A percentile compares a stretch with the other conserved stretches of the same genome.
These are phyloP conservation scores for Coemansia sp. DNA, from an alignment of 192 early-diverging fungal species.

Conservation along the genomic window DNA sequence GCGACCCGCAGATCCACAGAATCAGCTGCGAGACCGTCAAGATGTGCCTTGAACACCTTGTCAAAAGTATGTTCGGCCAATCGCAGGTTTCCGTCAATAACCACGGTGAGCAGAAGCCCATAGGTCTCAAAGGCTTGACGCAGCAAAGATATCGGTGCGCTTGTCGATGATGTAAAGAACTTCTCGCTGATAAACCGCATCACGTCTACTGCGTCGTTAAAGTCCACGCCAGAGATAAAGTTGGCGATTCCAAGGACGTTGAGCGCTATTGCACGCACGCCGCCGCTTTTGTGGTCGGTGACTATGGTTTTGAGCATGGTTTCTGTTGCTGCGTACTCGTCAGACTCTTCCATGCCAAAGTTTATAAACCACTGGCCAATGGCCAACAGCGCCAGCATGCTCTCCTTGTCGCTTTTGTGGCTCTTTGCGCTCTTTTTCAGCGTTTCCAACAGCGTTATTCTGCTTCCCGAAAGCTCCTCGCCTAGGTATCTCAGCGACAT, in stretches of 20 bases:
- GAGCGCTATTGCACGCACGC: slow-evolving; percentile 25
- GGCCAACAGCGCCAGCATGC: slow-evolving; percentile 26
- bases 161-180: slow-evolving; percentile 5
- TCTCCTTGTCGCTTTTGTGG: slow-evolving; percentile 30
- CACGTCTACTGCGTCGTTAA: slow-evolving; percentile 29
- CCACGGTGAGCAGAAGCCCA: slow-evolving; percentile 37
- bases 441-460: slow-evolving; percentile 58
- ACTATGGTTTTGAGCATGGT: slow-evolving; percentile 17
- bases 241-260: slow-evolving; percentile 33
- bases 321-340: slow-evolving; percentile 16
- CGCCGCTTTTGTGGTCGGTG: slow-evolving; percentile 10
- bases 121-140: slow-evolving; percentile 34
- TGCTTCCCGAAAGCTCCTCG: slow-evolving; percentile 53
- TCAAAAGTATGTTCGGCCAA: slow-evolving; percentile 41
- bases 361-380: slow-evolving; percentile 45
- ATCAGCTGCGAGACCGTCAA: slow-evolving; percentile 58
- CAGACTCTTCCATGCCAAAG: slow-evolving; percentile 34
- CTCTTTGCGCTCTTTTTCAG: slow-evolving; percentile 55
- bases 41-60: slow-evolving; percentile 36
- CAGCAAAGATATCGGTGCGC: slow-evolving; percentile 1
- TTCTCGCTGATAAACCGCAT: slow-evolving; percentile 13
- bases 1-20: slow-evolving; percentile 66
- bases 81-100: slow-evolving; percentile 12
- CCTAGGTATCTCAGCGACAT: slow-evolving; percentile 60
- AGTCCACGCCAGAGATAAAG: slow-evolving; percentile 40